A percentile compares a stretch with the other conserved stretches of the same genome.
phyloP scores from a whole-genome alignment of 495 filamentous ascomycete species.

The Jackrogersella multiformis region DNA sequence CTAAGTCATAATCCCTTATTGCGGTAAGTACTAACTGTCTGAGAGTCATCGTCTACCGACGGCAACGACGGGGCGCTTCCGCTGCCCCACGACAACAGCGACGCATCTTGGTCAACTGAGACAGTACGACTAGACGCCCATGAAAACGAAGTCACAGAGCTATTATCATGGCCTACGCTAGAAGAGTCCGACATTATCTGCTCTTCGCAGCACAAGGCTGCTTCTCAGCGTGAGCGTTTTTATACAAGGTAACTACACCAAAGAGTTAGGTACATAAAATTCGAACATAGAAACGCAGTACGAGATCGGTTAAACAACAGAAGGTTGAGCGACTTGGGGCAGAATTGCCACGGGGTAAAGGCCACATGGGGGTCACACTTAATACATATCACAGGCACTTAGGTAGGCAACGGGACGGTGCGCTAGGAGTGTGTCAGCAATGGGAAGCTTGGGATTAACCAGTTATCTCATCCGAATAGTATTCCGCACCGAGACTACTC shows the following conservation, averaged over 20 bases:
- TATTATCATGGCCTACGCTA: conserved; percentile 8
- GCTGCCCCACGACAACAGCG: conserved; percentile 40
- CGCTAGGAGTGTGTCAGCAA: conserved; percentile 22
- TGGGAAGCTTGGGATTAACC: conserved; percentile 10
- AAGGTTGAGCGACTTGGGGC: too few species aligned
- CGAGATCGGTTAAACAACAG: too few species aligned
- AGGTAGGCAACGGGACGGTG: conserved; percentile 1
- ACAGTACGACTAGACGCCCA: conserved; percentile 20
- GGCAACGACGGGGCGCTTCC: conserved; percentile 45
- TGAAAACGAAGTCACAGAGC: conserved; percentile 12
- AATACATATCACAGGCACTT: conserved; percentile 12
- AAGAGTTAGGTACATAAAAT: background rate
- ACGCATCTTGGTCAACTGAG: conserved; percentile 28
- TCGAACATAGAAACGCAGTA: background rate
- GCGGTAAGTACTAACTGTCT: conserved; percentile 20
- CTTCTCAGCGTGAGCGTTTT: background rate
- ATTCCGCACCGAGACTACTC: conserved; percentile 14
- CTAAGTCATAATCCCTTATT: background rate
- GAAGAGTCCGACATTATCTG: conserved; percentile 19
- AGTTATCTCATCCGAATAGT: conserved; percentile 11
- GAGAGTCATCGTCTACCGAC: conserved; percentile 40
- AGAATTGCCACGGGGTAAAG: conserved; percentile 21
- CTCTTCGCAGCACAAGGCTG: background rate
- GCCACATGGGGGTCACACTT: conserved; percentile 10
- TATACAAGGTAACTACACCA: background rate